Evolutionary conservation across 768 basidiomycete species (phyloP).

Genomic region (Mycena galopus): DNA sequence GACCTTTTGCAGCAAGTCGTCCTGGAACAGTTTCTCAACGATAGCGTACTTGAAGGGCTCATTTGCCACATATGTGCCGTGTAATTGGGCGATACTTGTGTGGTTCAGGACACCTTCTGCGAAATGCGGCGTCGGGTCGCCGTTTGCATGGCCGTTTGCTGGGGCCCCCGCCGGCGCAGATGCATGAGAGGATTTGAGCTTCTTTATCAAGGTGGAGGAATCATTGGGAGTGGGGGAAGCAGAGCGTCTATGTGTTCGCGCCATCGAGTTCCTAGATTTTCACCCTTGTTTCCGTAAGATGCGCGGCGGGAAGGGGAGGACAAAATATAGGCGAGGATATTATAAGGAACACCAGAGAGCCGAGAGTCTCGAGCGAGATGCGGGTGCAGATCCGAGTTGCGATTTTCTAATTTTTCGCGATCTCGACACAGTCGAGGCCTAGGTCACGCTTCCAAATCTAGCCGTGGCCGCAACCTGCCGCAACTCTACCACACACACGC

Average conservation of each 20-base stretch:
- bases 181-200: conserved; percentile 46
- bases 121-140: conserved; percentile 59
- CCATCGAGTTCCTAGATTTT: conserved; percentile 41
- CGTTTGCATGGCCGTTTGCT: conserved; percentile 20
- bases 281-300: conserved; percentile 6
- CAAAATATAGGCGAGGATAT: conserved; percentile 1
- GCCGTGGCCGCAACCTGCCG: too few relatives aligned
- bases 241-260: conserved; percentile 45
- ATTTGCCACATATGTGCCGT: conserved; percentile 66
- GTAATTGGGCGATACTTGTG: conserved; percentile 66
- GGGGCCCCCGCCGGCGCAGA: conserved; percentile 18
- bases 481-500: background rate
- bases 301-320: background rate
- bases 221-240: conserved; percentile 39
- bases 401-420: background rate
- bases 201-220: conserved; percentile 40
- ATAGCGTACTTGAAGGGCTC: conserved; percentile 88
- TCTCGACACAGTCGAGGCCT: background rate
- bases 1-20: conserved; percentile 82
- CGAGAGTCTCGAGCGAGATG: conserved; percentile 16
- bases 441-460: background rate
- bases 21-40: conserved; percentile 85
- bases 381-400: conserved; percentile 5
- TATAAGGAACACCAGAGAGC: background rate
- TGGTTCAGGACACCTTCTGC: conserved; percentile 69